Percentiles rank a stretch among this genome's conserved stretches.
These are phyloP conservation scores for Colletotrichum simmondsii DNA, from an alignment of 2,329 filamentous ascomycete species.

Conservation along the genomic window DNA sequence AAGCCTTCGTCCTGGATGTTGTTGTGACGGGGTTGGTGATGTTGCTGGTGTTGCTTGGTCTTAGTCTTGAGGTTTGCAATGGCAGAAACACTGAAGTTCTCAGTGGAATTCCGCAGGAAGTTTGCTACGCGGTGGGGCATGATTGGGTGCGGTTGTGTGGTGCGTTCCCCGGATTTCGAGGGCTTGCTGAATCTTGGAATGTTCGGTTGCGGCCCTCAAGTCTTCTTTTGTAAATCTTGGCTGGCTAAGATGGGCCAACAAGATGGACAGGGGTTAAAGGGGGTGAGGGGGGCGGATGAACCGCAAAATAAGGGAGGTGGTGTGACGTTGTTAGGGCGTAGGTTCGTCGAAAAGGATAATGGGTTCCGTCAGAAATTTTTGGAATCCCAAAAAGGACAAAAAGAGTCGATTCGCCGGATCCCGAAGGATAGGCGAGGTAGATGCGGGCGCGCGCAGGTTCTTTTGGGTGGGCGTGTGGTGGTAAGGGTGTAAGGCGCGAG, in stretches of 20 bases:
- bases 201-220: conserved; percentile 10
- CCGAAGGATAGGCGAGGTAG: conserved; percentile 30
- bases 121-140: conserved; percentile 70
- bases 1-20: conserved; percentile 25
- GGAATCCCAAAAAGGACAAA: conserved; percentile 13
- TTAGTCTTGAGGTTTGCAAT: conserved; percentile 61
- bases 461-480: background rate
- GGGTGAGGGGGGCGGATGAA: conserved; percentile 7
- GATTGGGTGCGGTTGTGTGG: conserved; percentile 35
- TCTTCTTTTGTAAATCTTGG: conserved; percentile 28
- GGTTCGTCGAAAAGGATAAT: conserved; percentile 5
- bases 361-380: background rate
- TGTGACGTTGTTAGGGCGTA: conserved; percentile 25
- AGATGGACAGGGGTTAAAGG: conserved; percentile 16
- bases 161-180: conserved; percentile 23
- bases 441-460: conserved; percentile 8
- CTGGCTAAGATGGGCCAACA: conserved; percentile 30
- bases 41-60: conserved; percentile 13
- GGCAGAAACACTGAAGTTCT: conserved; percentile 46
- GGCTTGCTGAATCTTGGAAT: background rate
- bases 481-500: background rate
- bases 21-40: background rate
- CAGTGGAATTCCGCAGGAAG: conserved; percentile 68
- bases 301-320: conserved; percentile 10
- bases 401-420: conserved; percentile 26